phyloP scores from a whole-genome alignment of 2,329 filamentous ascomycete genomes.

The Pseudopyrenochaeta lycopersici region DNA sequence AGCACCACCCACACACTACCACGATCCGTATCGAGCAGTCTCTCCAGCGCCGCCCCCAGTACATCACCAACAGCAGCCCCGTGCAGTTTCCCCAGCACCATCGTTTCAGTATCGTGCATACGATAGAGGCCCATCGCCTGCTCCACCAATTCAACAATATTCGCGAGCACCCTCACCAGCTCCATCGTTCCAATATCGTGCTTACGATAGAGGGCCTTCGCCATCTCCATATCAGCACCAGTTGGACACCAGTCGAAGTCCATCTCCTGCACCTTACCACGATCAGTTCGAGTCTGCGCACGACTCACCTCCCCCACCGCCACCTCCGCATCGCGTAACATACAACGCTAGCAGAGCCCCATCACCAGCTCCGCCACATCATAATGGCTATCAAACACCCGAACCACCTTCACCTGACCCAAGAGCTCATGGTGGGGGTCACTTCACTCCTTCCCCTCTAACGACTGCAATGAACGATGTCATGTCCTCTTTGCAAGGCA shows the following conservation, averaged over 20 bases:
- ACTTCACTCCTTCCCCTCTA: conserved; percentile 84
- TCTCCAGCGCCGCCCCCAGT: conserved; percentile 43
- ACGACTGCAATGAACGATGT: conserved; percentile 98
- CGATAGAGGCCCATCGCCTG: conserved; percentile 40
- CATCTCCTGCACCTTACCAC: conserved; percentile 45
- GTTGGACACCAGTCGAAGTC: conserved; percentile 27
- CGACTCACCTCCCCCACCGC: conserved; percentile 79
- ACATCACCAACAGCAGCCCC: conserved; percentile 37
- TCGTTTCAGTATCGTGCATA: conserved; percentile 32
- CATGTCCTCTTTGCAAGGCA: conserved; percentile 91
- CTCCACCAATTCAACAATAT: conserved; percentile 37
- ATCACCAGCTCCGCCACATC: conserved; percentile 43
- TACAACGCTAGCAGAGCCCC: conserved; percentile 56
- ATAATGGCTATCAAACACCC: conserved; percentile 65
- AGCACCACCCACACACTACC: conserved; percentile 31
- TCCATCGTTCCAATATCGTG: conserved; percentile 46
- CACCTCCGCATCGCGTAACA: conserved; percentile 76
- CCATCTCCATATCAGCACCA: conserved; percentile 48
- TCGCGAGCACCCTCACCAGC: conserved; percentile 42
- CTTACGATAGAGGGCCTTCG: conserved; percentile 52
- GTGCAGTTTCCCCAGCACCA: conserved; percentile 43
- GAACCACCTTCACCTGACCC: conserved; percentile 71
- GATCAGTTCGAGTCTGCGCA: conserved; percentile 26
- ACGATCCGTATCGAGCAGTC: conserved; percentile 19
- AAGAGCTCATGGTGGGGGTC: conserved; percentile 34